Conservation (phyloP, 208 protist genomes). For the Wallacemonas collosoma region DNA sequence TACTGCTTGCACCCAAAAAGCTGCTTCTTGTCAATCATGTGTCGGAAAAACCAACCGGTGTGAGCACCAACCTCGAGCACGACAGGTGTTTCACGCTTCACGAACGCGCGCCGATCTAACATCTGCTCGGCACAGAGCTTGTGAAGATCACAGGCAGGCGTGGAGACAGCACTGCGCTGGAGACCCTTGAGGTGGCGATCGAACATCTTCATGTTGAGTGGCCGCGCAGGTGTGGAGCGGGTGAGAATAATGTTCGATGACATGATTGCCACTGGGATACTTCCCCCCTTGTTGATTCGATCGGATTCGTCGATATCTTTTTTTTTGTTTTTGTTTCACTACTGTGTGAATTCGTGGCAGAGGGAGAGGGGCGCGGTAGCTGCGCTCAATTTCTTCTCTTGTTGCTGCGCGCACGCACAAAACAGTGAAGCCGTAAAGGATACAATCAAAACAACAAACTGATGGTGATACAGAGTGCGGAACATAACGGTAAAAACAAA, state of each 20-base stretch:
- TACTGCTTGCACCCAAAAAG: constrained; percentile 88
- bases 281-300: not conserved
- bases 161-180: constrained; percentile 67
- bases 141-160: constrained; percentile 79
- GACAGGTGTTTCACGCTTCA: constrained; percentile 84
- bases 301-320: not conserved
- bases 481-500: not conserved
- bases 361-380: too few species aligned
- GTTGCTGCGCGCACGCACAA: not conserved
- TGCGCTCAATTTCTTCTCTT: not conserved
- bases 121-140: constrained; percentile 83
- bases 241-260: constrained; percentile 75
- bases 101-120: constrained; percentile 80
- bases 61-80: constrained; percentile 87
- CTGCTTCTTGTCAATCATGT: constrained; percentile 85
- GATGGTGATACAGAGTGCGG: not conserved
- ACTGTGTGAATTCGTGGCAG: not conserved
- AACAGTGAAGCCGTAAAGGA: constrained; percentile 1
- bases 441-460: constrained; percentile 15
- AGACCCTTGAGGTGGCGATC: constrained; percentile 80
- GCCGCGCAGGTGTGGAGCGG: constrained; percentile 58
- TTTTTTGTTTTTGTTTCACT: not conserved
- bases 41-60: constrained; percentile 87
- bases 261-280: constrained; percentile 28
- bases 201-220: constrained; percentile 73